phyloP scores from a whole-genome alignment of 148 eudicot genomes.

The Hydrangea macrophylla region DNA sequence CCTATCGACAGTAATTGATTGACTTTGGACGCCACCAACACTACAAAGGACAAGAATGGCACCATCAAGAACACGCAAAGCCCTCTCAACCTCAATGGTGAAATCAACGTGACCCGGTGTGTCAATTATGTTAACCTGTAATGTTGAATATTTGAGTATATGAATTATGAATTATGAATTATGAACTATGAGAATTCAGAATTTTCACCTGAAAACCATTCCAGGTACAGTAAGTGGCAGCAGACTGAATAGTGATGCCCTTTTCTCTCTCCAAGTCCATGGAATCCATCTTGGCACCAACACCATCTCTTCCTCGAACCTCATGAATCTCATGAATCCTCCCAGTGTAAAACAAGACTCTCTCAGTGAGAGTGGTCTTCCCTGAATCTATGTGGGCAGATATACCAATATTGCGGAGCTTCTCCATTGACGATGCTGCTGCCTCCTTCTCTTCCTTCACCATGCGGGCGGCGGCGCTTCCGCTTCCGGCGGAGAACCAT shows the following conservation, averaged over 20 bases:
- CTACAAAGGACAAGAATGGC: conserved; percentile 97
- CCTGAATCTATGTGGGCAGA: conserved; percentile 98
- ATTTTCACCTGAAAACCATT: conserved; percentile 64
- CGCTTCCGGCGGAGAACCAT: conserved; percentile 62
- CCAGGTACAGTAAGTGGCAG: conserved; percentile 96
- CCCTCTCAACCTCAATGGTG: conserved; percentile 99
- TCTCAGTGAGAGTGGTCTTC: conserved; percentile 89
- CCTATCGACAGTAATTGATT: conserved; percentile 95
- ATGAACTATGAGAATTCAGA: not conserved
- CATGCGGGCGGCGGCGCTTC: conserved; percentile 52
- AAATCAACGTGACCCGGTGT: conserved; percentile 99
- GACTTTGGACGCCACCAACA: conserved; percentile 99
- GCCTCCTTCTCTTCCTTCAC: too few species aligned
- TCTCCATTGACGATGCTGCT: conserved; percentile 61
- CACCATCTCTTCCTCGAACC: conserved; percentile 87
- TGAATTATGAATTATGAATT: not conserved
- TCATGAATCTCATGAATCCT: conserved; percentile 93
- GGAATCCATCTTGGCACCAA: conserved; percentile 96
- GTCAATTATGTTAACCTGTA: conserved; percentile 91
- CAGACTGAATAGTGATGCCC: conserved; percentile 94
- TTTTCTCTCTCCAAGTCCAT: conserved; percentile 98
- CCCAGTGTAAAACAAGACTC: conserved; percentile 81
- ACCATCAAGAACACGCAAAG: conserved; percentile 98
- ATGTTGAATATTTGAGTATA: conserved; percentile 16
- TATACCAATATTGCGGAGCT: conserved; percentile 81